Conservation (phyloP, 805 yeast genomes). For the Candida xyloterini region DNA sequence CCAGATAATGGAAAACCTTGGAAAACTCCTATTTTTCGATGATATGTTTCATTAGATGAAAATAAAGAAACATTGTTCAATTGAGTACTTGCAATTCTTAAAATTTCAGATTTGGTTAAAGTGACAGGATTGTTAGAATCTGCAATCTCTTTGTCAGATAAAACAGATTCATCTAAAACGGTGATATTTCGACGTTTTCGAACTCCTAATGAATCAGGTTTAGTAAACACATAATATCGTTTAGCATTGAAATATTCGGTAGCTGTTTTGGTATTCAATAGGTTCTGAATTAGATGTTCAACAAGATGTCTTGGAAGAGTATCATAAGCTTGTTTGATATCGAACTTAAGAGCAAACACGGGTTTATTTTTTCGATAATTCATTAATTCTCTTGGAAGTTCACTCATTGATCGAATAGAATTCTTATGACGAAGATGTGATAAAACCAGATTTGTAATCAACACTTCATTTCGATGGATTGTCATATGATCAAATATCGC, state of each 20-base stretch:
- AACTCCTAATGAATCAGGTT: neutral
- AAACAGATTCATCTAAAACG: conserved; percentile 1
- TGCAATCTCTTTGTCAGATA: neutral
- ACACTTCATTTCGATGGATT: conserved; percentile 37
- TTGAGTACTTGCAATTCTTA: conserved; percentile 48
- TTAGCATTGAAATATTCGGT: neutral
- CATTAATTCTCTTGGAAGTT: conserved; percentile 40
- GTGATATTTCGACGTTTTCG: conserved; percentile 1
- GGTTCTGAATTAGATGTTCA: conserved; percentile 3
- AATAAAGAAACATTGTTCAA: conserved; percentile 47
- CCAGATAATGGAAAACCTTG: conserved; percentile 84
- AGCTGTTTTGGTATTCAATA: too few species aligned
- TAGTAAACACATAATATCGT: neutral
- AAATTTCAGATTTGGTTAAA: conserved; percentile 42
- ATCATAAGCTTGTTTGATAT: conserved; percentile 75
- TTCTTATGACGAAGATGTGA: conserved; percentile 23
- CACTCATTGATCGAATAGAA: conserved; percentile 37
- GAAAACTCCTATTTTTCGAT: conserved; percentile 67
- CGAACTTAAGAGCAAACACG: conserved; percentile 61
- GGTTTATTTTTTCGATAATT: conserved; percentile 36
- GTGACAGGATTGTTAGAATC: conserved; percentile 18
- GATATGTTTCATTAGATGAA: conserved; percentile 36
- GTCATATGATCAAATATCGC: conserved; percentile 35
- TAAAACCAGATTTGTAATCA: conserved; percentile 42
- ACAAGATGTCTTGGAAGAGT: conserved; percentile 49